phyloP scores from a whole-genome alignment of 2,329 filamentous ascomycete genomes.

The Dactylella cylindrospora region DNA sequence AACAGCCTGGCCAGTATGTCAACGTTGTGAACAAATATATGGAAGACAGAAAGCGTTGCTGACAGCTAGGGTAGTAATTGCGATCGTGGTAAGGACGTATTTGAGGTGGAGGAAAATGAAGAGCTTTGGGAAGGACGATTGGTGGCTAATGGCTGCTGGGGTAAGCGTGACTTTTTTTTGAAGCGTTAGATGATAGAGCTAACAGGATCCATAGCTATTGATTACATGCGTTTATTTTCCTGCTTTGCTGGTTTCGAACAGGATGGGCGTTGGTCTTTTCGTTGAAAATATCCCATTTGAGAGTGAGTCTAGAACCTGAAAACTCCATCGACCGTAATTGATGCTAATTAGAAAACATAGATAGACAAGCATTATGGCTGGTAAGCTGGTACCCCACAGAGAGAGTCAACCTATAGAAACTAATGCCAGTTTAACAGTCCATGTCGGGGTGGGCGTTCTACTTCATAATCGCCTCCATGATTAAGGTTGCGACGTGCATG shows the following conservation, averaged over 20 bases:
- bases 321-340: neutral
- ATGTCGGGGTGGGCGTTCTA: slow-evolving; percentile 43
- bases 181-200: neutral
- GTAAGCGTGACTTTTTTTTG: slow-evolving; percentile 40
- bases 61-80: slow-evolving; percentile 43
- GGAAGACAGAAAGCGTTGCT: neutral
- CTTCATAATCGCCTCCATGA: slow-evolving; percentile 42
- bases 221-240: slow-evolving; percentile 38
- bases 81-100: slow-evolving; percentile 47
- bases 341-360: neutral
- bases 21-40: neutral
- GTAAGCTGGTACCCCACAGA: slow-evolving; percentile 9
- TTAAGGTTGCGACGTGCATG: slow-evolving; percentile 43
- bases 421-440: slow-evolving; percentile 18
- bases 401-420: neutral
- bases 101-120: slow-evolving; percentile 48
- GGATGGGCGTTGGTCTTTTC: slow-evolving; percentile 34
- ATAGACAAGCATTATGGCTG: slow-evolving; percentile 40
- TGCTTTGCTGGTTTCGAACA: slow-evolving; percentile 43
- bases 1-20: slow-evolving; percentile 48
- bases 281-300: slow-evolving; percentile 43
- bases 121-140: slow-evolving; percentile 49
- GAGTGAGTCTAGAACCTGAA: slow-evolving; percentile 4
- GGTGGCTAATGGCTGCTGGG: slow-evolving; percentile 48
- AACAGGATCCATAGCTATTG: neutral